A percentile compares a stretch with the other conserved stretches of the same genome.
Evolutionary conservation across 352 stramenopile species (phyloP).

Genomic region (Phytophthora foliorum): DNA sequence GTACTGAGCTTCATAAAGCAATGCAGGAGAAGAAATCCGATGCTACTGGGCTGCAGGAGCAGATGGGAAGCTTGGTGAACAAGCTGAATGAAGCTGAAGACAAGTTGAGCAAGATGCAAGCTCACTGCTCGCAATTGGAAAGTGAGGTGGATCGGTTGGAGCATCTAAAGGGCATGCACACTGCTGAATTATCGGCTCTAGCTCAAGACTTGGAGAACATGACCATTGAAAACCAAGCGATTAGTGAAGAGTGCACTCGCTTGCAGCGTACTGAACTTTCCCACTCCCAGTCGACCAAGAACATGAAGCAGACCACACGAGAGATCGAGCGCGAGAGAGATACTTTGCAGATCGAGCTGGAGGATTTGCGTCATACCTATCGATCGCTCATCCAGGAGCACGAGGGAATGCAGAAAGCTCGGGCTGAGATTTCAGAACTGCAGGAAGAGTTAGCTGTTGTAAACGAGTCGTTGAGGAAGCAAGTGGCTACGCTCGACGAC

Average conservation of each 20-base stretch:
- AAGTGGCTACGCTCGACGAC: constrained; percentile 67
- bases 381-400: constrained; percentile 77
- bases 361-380: constrained; percentile 82
- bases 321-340: constrained; percentile 77
- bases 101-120: constrained; percentile 50
- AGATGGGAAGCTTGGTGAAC: constrained; percentile 62
- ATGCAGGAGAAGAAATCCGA: constrained; percentile 44
- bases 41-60: constrained; percentile 60
- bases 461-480: constrained; percentile 77
- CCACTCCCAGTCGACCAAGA: constrained; percentile 58
- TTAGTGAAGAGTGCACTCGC: constrained; percentile 82
- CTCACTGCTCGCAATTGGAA: constrained; percentile 54
- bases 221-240: constrained; percentile 87
- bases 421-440: constrained; percentile 58
- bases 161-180: constrained; percentile 74
- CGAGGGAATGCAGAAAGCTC: constrained; percentile 72
- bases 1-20: constrained; percentile 48
- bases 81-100: constrained; percentile 70
- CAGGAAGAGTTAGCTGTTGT: constrained; percentile 67
- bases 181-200: constrained; percentile 70
- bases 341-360: constrained; percentile 75
- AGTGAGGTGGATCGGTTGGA: constrained; percentile 63
- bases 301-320: constrained; percentile 65
- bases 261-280: constrained; percentile 67
- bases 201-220: constrained; percentile 89